Evolutionary conservation across 2,329 filamentous ascomycete genomes (phyloP).

Genomic region (Penicillium sp.): DNA sequence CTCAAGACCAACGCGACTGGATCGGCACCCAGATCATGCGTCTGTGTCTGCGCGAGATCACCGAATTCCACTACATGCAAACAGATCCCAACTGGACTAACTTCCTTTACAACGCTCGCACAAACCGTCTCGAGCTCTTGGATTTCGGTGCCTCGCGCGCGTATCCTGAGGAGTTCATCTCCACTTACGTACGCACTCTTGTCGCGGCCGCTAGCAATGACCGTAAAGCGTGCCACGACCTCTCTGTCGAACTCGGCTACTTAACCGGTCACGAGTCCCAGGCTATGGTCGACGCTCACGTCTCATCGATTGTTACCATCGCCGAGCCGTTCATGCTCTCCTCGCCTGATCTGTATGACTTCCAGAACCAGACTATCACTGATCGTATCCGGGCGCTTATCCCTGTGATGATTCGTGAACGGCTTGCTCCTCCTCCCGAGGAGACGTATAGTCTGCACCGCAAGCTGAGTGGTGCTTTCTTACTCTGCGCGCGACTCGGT

Average conservation of each 20-base stretch:
- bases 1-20: conserved; percentile 86
- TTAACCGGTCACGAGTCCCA: conserved; percentile 85
- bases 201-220: conserved; percentile 75
- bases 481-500: conserved; percentile 83
- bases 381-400: conserved; percentile 86
- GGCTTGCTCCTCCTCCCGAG: conserved; percentile 87
- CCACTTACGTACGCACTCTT: conserved; percentile 76
- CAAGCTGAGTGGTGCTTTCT: conserved; percentile 91
- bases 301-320: conserved; percentile 82
- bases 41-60: conserved; percentile 88
- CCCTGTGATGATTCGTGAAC: conserved; percentile 87
- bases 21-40: conserved; percentile 92
- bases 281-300: conserved; percentile 85
- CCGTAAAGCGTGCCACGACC: conserved; percentile 59
- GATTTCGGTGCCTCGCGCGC: conserved; percentile 94
- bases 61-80: conserved; percentile 97
- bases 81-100: conserved; percentile 99
- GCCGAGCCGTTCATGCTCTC: conserved; percentile 82
- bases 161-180: conserved; percentile 77
- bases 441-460: conserved; percentile 96
- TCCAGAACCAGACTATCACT: conserved; percentile 91
- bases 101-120: conserved; percentile 80
- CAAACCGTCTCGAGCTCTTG: conserved; percentile 77
- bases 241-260: conserved; percentile 81
- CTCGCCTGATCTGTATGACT: conserved; percentile 86